phyloP scores from a whole-genome alignment of 108 stramenopile genomes.

The Schizochytrium sp. region DNA sequence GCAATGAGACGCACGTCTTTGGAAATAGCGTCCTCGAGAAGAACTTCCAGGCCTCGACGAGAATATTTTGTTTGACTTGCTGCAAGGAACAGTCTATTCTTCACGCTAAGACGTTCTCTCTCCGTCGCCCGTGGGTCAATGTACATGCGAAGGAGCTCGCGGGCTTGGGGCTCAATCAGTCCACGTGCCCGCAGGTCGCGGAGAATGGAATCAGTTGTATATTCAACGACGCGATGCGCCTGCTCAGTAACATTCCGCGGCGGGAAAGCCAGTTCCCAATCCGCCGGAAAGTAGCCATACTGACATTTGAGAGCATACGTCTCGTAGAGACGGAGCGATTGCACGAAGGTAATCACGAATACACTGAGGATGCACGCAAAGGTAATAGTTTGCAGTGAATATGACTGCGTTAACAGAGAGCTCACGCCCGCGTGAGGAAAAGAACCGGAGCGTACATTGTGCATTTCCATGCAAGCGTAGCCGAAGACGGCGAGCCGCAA shows the following conservation, averaged over 20 bases:
- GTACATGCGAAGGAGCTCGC: not conserved
- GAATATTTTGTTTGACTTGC: not conserved
- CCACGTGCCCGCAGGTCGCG: not conserved
- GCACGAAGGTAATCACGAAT: not conserved
- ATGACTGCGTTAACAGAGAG: not conserved
- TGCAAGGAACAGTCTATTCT: not conserved
- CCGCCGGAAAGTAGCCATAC: not conserved
- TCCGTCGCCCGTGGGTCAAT: not conserved
- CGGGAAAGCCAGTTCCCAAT: not conserved
- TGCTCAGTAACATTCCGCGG: not conserved
- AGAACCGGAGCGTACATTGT: not conserved
- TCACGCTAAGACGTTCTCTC: not conserved
- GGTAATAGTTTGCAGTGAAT: not conserved
- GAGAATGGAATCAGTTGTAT: not conserved
- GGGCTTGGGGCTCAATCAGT: not conserved
- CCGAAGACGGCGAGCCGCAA: not conserved
- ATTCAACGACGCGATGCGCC: not conserved
- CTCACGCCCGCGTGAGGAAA: not conserved
- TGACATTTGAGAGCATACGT: not conserved
- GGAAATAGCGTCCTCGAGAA: not conserved
- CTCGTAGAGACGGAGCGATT: not conserved
- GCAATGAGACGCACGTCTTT: not conserved
- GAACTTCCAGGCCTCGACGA: not conserved
- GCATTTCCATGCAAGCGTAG: not conserved
- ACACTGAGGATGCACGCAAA: not conserved